Base-by-base conservation (phyloP, 2,329 filamentous ascomycete genomes). In the Aspergillus awamori region DNA sequence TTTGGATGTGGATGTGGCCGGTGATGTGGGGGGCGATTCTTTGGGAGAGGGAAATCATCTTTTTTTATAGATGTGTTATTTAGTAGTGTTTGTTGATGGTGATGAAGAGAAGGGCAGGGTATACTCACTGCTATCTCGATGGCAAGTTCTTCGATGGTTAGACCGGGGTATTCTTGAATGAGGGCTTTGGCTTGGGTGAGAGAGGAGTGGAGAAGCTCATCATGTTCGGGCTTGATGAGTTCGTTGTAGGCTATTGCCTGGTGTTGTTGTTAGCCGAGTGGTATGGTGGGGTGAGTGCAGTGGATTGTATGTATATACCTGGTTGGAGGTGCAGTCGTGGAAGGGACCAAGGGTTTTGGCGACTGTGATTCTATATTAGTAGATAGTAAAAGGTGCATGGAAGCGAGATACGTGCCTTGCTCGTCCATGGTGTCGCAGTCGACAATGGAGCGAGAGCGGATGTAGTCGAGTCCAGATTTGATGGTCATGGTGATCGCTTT, bases 1-100 rank as follows among this genome's bases (percentile, higher is more conserved):
- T 85, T 69, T 87, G 85, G n/a, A 88, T 76, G 67, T 87, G 86
- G 0, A 86, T 77, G 53, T 76, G 81, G 4, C 84, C 84, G 1
- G 73, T 81, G 51, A 87, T 72, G 52, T 84, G 72, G 0, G 80
- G 78, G 0, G 79, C 75, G 39, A 87, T 83, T n/a, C 70, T 74
- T 2, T 86, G 71, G 24, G 84, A 81, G 20, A 88, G 72, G 65
- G 80, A 82, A 11, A 86, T 79, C 80, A 85, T 86, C 83, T 86
- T 39, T 55, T n/a, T n/a, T 5, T 43, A 30, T 8, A 6, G 1
- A 7, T 13, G 17, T 22, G 10, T 10, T n/a, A 5, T 64, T 10
- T 26, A 26, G 26, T 26, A 60, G 53, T 41, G 48, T 39, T 11
- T 11, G 28, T 30, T 11, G 17, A 38, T 24, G 13, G 2, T 47